phyloP scores from a whole-genome alignment of 345 rosid genomes.

The Populus ilicifolia region DNA sequence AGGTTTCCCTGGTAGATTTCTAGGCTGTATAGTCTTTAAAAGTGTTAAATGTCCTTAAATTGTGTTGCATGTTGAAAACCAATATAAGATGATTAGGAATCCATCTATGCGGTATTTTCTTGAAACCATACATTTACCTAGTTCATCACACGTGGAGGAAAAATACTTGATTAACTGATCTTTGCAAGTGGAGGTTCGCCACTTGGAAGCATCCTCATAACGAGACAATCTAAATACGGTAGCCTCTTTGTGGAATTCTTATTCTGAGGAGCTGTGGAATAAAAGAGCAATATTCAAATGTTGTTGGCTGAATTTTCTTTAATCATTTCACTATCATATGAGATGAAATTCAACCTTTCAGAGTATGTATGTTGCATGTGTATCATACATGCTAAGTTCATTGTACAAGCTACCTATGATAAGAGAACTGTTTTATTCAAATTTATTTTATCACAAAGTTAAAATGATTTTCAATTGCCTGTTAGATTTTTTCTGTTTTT shows the following conservation, averaged over 20 bases:
- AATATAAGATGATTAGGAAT: neutral
- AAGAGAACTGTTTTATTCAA: neutral
- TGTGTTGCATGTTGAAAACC: neutral
- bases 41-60: neutral
- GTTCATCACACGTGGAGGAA: neutral
- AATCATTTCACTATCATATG: neutral
- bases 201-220: neutral
- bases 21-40: neutral
- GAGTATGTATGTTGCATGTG: neutral
- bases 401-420: neutral
- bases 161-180: neutral
- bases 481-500: neutral
- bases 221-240: neutral
- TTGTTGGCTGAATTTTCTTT: neutral
- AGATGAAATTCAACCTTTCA: neutral
- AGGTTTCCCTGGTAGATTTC: neutral
- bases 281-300: neutral
- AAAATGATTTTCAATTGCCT: neutral
- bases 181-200: slow-evolving; percentile 4
- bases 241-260: neutral
- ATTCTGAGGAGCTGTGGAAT: neutral
- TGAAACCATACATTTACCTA: neutral
- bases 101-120: neutral
- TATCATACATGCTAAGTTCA: neutral
- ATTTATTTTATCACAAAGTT: neutral